Base-by-base conservation (phyloP, 345 rosid genomes). In the Microthlaspi erraticum region DNA sequence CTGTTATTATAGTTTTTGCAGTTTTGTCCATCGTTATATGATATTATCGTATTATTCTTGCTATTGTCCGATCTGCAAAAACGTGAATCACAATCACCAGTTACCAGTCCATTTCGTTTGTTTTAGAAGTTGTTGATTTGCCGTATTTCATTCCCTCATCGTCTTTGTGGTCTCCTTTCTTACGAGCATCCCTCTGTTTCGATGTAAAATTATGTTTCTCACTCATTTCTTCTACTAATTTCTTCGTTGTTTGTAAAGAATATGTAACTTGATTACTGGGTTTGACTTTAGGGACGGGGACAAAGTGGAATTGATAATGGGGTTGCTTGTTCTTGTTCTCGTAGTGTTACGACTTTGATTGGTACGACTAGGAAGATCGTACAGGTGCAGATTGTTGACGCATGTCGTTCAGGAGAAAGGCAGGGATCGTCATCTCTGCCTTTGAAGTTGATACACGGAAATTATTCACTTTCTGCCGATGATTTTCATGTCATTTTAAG, bases 321-420 rank as follows among this genome's bases (percentile, higher is more conserved):
- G 14, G 11, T 50, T 54, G 67, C 67, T 53, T 71, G 73, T 26
- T 64, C 49, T 64, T 78, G 81, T 71, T 74, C 77, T 74, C 73
- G 68, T 68, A 74, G 56, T 69, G 44, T 84, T 56, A 58, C 84
- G 8, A 79, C 88, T 13, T 62, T 59, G 10, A 46, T 46, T 6
- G 90, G 90, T 84, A 77, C 74, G 13, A 54, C 49, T 55, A 63
- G 74, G 60, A 78, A 61, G 41, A 70, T 55, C 9, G 42, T 77
- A 44, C 85, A 83, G 52, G 49, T 63, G 72, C 88, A 80, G 77
- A 88, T 92, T 70, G 74, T 90, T 18, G 48, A 80, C 70, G 96
- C 95, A 0, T 93, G 90, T 74, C 68, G 64, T 11, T 52, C 33
- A n/a, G 95, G 90, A 29, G 85, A 90, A 60, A 86, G 91, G 73